These are phyloP conservation scores for Tausonia pullulans DNA, from an alignment of 1,284 basidiomycete species.

Conservation along the genomic window DNA sequence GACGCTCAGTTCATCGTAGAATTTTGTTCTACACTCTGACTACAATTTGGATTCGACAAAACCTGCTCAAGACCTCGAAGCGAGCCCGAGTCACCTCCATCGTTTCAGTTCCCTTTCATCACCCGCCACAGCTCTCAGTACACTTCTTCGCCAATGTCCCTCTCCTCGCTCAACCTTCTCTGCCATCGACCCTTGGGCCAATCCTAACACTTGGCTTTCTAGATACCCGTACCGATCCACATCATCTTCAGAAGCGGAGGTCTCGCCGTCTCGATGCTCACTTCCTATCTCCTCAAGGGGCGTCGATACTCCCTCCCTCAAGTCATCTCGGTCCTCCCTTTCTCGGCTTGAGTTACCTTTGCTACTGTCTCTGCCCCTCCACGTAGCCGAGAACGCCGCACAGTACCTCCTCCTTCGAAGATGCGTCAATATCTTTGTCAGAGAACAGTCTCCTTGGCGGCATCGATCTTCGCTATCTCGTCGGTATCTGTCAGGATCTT, in stretches of 20 bases:
- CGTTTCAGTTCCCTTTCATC: too few relatives aligned
- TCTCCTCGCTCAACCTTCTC: too few relatives aligned
- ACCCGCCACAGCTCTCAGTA: too few relatives aligned
- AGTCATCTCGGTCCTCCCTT: constrained; percentile 58
- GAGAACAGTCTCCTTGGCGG: constrained; percentile 17
- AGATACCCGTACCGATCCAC: constrained; percentile 83
- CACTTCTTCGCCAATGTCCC: too few relatives aligned
- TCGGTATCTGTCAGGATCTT: constrained; percentile 47
- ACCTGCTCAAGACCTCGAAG: too few relatives aligned
- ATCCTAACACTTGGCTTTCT: too few relatives aligned
- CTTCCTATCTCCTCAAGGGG: constrained; percentile 29
- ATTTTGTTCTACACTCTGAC: too few relatives aligned
- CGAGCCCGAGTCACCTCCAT: too few relatives aligned
- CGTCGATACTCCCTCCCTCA: constrained; percentile 59
- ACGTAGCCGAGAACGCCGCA: constrained; percentile 21
- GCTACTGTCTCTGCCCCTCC: constrained; percentile 63
- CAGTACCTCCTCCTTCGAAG: too few relatives aligned
- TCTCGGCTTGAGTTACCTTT: constrained; percentile 68
- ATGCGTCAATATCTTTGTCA: background rate
- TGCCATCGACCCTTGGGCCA: too few relatives aligned
- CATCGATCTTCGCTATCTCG: constrained; percentile 40
- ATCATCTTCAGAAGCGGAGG: constrained; percentile 82
- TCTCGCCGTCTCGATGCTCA: constrained; percentile 35
- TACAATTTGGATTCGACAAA: too few relatives aligned
- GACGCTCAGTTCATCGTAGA: too few relatives aligned